A percentile compares a stretch with the other conserved stretches of the same genome.
Conservation (phyloP, 352 stramenopile species). For the Phytopythium litorale region DNA sequence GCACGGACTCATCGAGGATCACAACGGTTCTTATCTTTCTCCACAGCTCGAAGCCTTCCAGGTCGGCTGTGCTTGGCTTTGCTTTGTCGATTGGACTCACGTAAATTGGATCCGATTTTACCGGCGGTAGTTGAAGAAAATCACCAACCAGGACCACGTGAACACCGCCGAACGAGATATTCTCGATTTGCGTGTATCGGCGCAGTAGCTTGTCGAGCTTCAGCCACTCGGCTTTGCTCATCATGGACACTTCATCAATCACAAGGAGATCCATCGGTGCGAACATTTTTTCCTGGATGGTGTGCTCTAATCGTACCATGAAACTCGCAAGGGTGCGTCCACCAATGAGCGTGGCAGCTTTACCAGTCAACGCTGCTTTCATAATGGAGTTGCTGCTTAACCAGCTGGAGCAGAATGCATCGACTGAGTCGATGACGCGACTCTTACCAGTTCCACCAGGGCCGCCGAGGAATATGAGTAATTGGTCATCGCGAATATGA, state of each 20-base stretch:
- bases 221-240: constrained; percentile 5
- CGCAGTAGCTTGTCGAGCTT: constrained; percentile 4
- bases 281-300: neutral
- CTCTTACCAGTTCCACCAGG: constrained; percentile 9
- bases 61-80: neutral
- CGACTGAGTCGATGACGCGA: constrained; percentile 8
- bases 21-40: constrained; percentile 1
- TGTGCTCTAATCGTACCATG: neutral
- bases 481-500: constrained; percentile 3
- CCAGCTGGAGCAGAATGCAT: constrained; percentile 6
- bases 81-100: neutral
- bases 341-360: neutral
- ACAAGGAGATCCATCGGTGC: neutral
- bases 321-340: constrained; percentile 1
- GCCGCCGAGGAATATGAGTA: constrained; percentile 9
- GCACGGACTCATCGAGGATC: constrained; percentile 11
- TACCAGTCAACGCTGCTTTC: neutral
- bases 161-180: constrained; percentile 1
- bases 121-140: constrained; percentile 7
- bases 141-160: constrained; percentile 2
- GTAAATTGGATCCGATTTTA: neutral
- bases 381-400: neutral
- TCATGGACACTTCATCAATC: constrained; percentile 6
- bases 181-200: constrained; percentile 1
- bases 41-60: constrained; percentile 10